Percentiles rank a stretch among this genome's conserved stretches.
phyloP scores from a whole-genome alignment of 2,329 filamentous ascomycete genomes.

The Xylaria sp. region DNA sequence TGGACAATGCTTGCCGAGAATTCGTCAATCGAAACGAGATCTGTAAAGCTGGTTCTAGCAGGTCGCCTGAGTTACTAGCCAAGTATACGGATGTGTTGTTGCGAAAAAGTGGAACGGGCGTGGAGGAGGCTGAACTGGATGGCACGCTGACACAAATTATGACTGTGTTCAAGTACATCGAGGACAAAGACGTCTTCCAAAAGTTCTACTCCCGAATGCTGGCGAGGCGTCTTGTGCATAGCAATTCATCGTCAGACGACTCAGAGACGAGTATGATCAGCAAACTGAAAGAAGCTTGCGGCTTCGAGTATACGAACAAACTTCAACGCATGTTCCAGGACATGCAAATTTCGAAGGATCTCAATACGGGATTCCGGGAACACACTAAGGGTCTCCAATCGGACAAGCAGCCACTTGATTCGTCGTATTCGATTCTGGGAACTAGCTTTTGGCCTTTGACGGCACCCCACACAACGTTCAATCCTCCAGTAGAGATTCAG shows the following conservation, averaged over 20 bases:
- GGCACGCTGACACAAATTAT: slow-evolving; percentile 91
- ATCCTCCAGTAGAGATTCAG: slow-evolving; percentile 84
- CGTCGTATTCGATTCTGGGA: slow-evolving; percentile 90
- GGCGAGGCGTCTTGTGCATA: slow-evolving; percentile 92
- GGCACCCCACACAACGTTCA: slow-evolving; percentile 87
- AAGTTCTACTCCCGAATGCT: slow-evolving; percentile 99
- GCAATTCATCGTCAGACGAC: slow-evolving; percentile 95
- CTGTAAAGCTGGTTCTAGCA: slow-evolving; percentile 92
- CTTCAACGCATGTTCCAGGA: slow-evolving; percentile 99
- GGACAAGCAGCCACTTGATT: slow-evolving; percentile 79
- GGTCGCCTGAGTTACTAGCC: slow-evolving; percentile 92
- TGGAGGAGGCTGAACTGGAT: slow-evolving; percentile 94
- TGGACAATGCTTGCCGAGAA: slow-evolving; percentile 97
- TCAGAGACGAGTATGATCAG: slow-evolving; percentile 99
- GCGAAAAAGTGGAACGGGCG: slow-evolving; percentile 91
- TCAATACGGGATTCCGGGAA: slow-evolving; percentile 90
- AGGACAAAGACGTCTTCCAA: slow-evolving; percentile 99
- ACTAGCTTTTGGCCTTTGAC: slow-evolving; percentile 97
- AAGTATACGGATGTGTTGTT: slow-evolving; percentile 95
- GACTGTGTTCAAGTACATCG: slow-evolving; percentile 99
- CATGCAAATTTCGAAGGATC: slow-evolving; percentile 98
- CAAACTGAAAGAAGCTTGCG: slow-evolving; percentile 98
- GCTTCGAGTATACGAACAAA: slow-evolving; percentile 99
- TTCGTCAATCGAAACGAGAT: slow-evolving; percentile 98
- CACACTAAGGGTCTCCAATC: slow-evolving; percentile 73